These are phyloP conservation scores for Sclerotinia subarctica DNA, from an alignment of 2,329 filamentous ascomycete species.

Conservation along the genomic window DNA sequence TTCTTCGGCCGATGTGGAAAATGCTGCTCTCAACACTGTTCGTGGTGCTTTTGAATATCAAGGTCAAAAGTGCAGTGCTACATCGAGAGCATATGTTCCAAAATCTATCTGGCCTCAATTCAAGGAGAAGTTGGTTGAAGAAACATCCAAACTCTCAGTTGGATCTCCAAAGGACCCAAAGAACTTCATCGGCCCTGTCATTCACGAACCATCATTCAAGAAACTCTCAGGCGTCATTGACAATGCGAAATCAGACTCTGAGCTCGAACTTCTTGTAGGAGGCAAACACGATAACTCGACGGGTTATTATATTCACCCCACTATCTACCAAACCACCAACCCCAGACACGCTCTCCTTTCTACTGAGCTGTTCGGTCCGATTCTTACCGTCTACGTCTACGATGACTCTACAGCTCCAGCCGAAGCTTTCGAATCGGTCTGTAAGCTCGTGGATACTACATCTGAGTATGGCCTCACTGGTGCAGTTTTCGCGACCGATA, in stretches of 20 bases:
- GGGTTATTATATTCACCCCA: constrained; percentile 82
- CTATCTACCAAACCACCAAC: constrained; percentile 73
- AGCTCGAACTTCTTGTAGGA: constrained; percentile 70
- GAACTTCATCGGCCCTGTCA: constrained; percentile 88
- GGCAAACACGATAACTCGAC: constrained; percentile 73
- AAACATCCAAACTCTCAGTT: constrained; percentile 67
- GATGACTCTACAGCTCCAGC: constrained; percentile 57
- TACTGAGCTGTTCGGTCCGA: constrained; percentile 78
- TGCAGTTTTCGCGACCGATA: constrained; percentile 69
- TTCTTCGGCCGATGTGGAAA: constrained; percentile 70
- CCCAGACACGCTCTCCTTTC: constrained; percentile 70
- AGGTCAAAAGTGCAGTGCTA: constrained; percentile 88
- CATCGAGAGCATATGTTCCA: constrained; percentile 75
- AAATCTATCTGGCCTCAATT: constrained; percentile 72
- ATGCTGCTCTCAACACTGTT: constrained; percentile 77
- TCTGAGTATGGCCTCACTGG: constrained; percentile 77
- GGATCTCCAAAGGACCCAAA: constrained; percentile 64
- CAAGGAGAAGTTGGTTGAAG: constrained; percentile 60
- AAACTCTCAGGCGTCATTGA: constrained; percentile 76
- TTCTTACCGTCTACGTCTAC: constrained; percentile 74
- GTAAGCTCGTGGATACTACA: constrained; percentile 65
- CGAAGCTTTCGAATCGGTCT: constrained; percentile 55
- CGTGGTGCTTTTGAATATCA: constrained; percentile 88
- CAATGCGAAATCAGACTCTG: constrained; percentile 69
- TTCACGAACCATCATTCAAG: constrained; percentile 77